phyloP scores from a whole-genome alignment of 2,329 filamentous ascomycete species.

The Fusarium gaditjirri region DNA sequence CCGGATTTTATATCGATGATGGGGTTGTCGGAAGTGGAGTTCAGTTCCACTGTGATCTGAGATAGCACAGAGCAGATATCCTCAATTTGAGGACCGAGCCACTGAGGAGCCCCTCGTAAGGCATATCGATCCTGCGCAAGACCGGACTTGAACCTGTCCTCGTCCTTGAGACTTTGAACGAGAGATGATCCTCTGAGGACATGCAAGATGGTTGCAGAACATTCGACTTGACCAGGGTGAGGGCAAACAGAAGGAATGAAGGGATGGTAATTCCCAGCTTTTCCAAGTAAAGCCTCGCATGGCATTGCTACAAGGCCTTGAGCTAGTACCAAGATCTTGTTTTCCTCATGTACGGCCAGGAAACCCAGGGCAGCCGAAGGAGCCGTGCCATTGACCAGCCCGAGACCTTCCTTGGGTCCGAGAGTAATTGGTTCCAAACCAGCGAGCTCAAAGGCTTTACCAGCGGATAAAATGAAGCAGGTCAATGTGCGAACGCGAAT shows the following conservation, averaged over 20 bases:
- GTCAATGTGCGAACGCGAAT: neutral
- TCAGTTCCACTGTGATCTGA: neutral
- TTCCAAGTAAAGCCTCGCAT: neutral
- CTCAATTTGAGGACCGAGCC: neutral
- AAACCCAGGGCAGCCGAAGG: neutral
- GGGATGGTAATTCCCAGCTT: neutral
- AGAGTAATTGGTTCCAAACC: accelerated
- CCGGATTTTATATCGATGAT: neutral
- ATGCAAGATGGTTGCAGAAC: neutral
- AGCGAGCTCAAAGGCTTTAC: neutral
- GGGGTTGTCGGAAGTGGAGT: neutral
- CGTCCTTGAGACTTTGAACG: accelerated
- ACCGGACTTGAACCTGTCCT: accelerated
- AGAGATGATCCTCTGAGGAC: accelerated
- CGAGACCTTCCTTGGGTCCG: neutral
- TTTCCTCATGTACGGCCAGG: accelerated
- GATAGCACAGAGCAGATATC: neutral
- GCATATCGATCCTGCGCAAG: neutral
- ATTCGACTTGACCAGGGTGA: neutral
- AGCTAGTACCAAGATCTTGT: neutral
- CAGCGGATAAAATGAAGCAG: accelerated
- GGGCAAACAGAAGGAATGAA: neutral
- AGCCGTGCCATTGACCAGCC: accelerated
- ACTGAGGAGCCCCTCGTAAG: accelerated
- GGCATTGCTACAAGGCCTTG: neutral